Evolutionary conservation across 306 rosid genomes (phyloP), one percentile per base, ranked within the genome.

Genomic region (Potentilla sterilis): DNA sequence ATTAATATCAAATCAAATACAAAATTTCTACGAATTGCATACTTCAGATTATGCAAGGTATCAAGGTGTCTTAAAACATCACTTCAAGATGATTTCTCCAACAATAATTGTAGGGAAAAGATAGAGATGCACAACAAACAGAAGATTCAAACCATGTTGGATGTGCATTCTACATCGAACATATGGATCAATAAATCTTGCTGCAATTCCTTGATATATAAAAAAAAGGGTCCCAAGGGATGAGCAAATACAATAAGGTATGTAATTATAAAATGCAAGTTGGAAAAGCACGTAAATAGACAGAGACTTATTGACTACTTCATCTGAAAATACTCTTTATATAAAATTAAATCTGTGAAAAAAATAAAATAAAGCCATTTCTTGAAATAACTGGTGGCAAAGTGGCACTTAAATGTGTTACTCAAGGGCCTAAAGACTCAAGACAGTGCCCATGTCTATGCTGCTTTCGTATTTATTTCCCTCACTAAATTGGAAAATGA

Each of bases 101-200:
- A 49, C 18, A 15, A 52, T 52, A 52, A 52, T 6, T 5, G 7
- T 16, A 18, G 21, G 11, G 35, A 11, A 24, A 24, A 4, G 35
- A 22, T 24, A 58, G 5, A 58, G 19, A 59, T 59, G 16, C 7
- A 9, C 21, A 57, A 59, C 16, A 59, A 24, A 24, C 7, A 11
- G 34, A 58, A 21, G 9, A 32, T 24, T 32, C 16, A 34, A 32
- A 28, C 41, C 67, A 32, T 61, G 9, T 13, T 18, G 32, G 67
- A 70, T 34, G 32, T 19, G 32, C 35, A 35, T 13, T 24, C 43
- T 15, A 72, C 52, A 41, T 57, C 28, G 16, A 57, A 22, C 41
- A 73, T 40, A 41, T 57, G 52, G 22, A 15, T 73, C 14, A 57
- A 73, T 73, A 40, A 73, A 22, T 41, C 9, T 57, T 57, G 55